Percentiles rank a stretch among this genome's conserved stretches.
phyloP scores from a whole-genome alignment of 2,329 filamentous ascomycete species.

The Sclerotiophoma versabilis region DNA sequence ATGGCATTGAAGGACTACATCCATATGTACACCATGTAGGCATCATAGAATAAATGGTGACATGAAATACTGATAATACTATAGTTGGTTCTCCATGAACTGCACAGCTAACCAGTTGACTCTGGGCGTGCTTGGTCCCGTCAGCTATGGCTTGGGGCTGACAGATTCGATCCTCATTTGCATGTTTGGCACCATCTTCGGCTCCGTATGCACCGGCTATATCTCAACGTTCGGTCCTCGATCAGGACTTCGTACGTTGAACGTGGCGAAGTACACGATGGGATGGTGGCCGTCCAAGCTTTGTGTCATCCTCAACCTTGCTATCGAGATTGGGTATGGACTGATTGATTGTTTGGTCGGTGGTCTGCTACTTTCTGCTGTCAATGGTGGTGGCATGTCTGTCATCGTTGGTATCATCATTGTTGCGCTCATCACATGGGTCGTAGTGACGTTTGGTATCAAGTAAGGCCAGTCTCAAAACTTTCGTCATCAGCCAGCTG shows the following conservation, averaged over 20 bases:
- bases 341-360: slow-evolving; percentile 66
- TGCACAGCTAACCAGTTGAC: slow-evolving; percentile 64
- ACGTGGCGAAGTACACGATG: slow-evolving; percentile 63
- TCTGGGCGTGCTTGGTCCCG: slow-evolving; percentile 31
- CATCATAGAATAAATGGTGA: no score
- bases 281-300: slow-evolving; percentile 69
- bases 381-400: slow-evolving; percentile 62
- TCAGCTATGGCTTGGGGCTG: slow-evolving; percentile 29
- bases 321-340: slow-evolving; percentile 64
- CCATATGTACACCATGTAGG: slow-evolving; percentile 35
- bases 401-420: slow-evolving; percentile 68
- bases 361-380: slow-evolving; percentile 67
- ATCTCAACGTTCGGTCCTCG: slow-evolving; percentile 32
- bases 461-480: background rate
- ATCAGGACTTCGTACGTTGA: slow-evolving; percentile 35
- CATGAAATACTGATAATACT: background rate
- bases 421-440: slow-evolving; percentile 50
- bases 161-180: slow-evolving; percentile 28
- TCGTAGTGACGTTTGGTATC: slow-evolving; percentile 36
- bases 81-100: slow-evolving; percentile 65
- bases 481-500: no score
- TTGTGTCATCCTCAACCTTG: slow-evolving; percentile 60
- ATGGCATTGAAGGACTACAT: slow-evolving; percentile 29
- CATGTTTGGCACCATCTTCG: slow-evolving; percentile 34
- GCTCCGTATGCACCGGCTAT: slow-evolving; percentile 31